A percentile compares a stretch with the other conserved stretches of the same genome.
Evolutionary conservation across 1,139 yeast genomes (phyloP).

Genomic region (Sugiyamaella pinicola): DNA sequence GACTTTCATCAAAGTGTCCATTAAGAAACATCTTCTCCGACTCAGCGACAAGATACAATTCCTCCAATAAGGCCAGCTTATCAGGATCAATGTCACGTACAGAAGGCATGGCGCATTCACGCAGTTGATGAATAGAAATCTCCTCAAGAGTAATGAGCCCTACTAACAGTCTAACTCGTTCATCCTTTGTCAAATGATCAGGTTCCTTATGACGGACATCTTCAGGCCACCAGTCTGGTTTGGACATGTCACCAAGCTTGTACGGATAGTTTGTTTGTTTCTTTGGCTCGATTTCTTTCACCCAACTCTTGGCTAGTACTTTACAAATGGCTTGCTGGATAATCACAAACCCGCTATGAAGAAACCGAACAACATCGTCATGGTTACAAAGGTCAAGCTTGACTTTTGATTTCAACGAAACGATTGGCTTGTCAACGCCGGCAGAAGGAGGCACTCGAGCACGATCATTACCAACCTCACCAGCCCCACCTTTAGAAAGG

Average conservation of each 20-base stretch:
- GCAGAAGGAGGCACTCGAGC: neutral
- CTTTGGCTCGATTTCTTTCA: conserved; percentile 62
- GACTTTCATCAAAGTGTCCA: neutral
- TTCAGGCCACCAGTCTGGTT: conserved; percentile 75
- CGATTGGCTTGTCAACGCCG: neutral
- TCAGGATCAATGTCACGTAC: conserved; percentile 6
- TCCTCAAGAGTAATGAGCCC: conserved; percentile 45
- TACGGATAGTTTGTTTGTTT: conserved; percentile 70
- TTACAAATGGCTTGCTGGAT: conserved; percentile 63
- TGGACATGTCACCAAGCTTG: conserved; percentile 51
- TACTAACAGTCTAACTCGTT: conserved; percentile 54
- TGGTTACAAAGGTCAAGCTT: conserved; percentile 13
- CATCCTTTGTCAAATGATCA: conserved; percentile 65
- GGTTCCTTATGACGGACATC: conserved; percentile 67
- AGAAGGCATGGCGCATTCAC: conserved; percentile 28
- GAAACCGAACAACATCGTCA: conserved; percentile 8
- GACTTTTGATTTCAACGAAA: conserved; percentile 4
- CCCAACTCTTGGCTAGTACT: conserved; percentile 66
- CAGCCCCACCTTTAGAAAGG: conserved; percentile 13
- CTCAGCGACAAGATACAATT: conserved; percentile 38
- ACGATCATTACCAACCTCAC: neutral
- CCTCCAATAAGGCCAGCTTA: conserved; percentile 33
- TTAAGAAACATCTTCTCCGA: conserved; percentile 21
- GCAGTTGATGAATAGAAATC: conserved; percentile 39
- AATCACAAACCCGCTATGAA: conserved; percentile 24